Percentiles rank a stretch among this genome's conserved stretches.
phyloP scores from a whole-genome alignment of 257 asterid genomes.

The Scutellaria barbata region DNA sequence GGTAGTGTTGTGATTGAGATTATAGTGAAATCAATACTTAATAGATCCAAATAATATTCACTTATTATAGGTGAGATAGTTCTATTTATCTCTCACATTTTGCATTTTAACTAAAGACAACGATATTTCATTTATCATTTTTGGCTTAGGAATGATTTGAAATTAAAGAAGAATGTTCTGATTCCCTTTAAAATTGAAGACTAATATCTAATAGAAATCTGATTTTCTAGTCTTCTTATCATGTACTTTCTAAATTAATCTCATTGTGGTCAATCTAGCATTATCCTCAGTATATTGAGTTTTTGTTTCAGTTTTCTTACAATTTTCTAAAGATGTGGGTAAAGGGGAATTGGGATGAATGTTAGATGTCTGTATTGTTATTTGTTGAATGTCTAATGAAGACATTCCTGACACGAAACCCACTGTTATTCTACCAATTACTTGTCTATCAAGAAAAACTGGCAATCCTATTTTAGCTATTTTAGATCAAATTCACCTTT shows the following conservation, averaged over 20 bases:
- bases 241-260: background rate
- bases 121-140: background rate
- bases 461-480: background rate
- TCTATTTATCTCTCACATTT: too few species aligned
- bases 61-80: too few species aligned
- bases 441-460: background rate
- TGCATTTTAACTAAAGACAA: background rate
- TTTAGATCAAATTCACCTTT: background rate
- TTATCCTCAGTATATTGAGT: too few species aligned
- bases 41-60: too few species aligned
- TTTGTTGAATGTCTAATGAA: background rate
- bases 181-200: background rate
- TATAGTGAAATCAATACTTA: background rate
- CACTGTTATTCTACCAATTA: background rate
- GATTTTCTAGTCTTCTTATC: background rate
- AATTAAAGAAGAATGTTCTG: background rate
- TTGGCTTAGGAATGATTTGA: background rate
- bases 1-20: slow-evolving; percentile 12
- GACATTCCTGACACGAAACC: background rate
- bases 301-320: too few species aligned
- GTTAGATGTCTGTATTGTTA: slow-evolving; percentile 5
- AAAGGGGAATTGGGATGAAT: background rate
- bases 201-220: background rate
- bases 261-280: background rate
- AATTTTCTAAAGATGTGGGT: slow-evolving; percentile 1